Conservation (phyloP, 768 basidiomycete genomes). For the Suillus lakei region DNA sequence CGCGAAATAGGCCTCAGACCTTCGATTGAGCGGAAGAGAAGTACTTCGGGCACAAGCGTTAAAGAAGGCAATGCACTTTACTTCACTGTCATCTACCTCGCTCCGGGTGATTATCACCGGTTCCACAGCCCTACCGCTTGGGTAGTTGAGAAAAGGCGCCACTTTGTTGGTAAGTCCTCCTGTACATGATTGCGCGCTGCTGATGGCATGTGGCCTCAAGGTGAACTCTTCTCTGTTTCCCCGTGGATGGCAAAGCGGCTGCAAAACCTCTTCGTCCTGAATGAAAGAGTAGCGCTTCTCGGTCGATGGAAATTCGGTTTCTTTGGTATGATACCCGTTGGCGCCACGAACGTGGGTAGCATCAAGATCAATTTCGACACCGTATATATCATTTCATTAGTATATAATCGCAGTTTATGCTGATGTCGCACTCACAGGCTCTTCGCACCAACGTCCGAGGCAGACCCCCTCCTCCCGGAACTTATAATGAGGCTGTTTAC, state of each 20-base stretch:
- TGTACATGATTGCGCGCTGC: background rate
- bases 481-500: constrained; percentile 93
- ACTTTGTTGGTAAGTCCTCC: constrained; percentile 82
- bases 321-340: constrained; percentile 97
- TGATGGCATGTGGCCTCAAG: constrained; percentile 38
- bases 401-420: background rate
- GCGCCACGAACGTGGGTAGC: constrained; percentile 96
- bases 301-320: constrained; percentile 96
- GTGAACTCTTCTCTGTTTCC: constrained; percentile 94
- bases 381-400: constrained; percentile 39
- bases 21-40: constrained; percentile 35
- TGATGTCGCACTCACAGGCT: constrained; percentile 46
- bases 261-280: constrained; percentile 94
- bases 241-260: constrained; percentile 94
- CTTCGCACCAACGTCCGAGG: constrained; percentile 90
- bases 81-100: constrained; percentile 96
- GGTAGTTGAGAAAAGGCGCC: constrained; percentile 95
- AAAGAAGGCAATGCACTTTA: constrained; percentile 84
- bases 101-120: constrained; percentile 97
- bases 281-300: constrained; percentile 94
- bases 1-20: constrained; percentile 67
- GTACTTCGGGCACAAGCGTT: constrained; percentile 51
- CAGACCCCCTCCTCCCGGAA: constrained; percentile 74
- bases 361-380: constrained; percentile 97
- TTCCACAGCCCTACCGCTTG: constrained; percentile 96